A percentile compares a stretch with the other conserved stretches of the same genome.
Evolutionary conservation across 257 asterid genomes (phyloP).

Genomic region (Solanum raphanifolium): DNA sequence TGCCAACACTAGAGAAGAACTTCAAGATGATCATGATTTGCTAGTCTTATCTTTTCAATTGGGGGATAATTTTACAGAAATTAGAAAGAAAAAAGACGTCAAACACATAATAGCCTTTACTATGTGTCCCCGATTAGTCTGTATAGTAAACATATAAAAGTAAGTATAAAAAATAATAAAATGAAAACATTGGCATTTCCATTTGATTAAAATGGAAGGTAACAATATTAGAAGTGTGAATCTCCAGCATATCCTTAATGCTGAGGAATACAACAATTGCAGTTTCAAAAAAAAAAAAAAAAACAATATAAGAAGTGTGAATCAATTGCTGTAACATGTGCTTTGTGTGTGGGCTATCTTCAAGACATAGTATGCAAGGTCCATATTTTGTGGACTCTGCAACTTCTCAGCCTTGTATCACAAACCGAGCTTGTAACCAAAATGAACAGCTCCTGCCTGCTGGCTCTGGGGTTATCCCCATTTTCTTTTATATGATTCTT

Average conservation of each 20-base stretch:
- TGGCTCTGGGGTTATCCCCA: background rate
- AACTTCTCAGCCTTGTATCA: background rate
- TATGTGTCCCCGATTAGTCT: background rate
- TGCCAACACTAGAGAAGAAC: background rate
- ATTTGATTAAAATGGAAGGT: background rate
- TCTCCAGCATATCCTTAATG: background rate
- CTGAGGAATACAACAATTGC: background rate
- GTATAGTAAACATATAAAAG: background rate
- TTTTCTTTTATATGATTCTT: background rate
- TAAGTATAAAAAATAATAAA: background rate
- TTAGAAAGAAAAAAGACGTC: background rate
- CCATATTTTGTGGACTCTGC: background rate
- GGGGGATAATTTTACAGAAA: background rate
- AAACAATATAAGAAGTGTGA: background rate
- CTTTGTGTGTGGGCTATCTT: background rate
- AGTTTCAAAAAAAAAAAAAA: background rate
- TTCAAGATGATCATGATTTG: background rate
- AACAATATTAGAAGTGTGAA: background rate
- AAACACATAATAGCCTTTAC: background rate
- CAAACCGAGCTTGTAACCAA: background rate
- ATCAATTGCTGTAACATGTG: background rate
- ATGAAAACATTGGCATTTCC: background rate
- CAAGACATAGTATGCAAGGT: background rate
- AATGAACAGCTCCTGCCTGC: background rate
- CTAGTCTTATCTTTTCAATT: background rate